Conservation (phyloP, 2,329 filamentous ascomycete species). For the Fusarium mexicanum region DNA sequence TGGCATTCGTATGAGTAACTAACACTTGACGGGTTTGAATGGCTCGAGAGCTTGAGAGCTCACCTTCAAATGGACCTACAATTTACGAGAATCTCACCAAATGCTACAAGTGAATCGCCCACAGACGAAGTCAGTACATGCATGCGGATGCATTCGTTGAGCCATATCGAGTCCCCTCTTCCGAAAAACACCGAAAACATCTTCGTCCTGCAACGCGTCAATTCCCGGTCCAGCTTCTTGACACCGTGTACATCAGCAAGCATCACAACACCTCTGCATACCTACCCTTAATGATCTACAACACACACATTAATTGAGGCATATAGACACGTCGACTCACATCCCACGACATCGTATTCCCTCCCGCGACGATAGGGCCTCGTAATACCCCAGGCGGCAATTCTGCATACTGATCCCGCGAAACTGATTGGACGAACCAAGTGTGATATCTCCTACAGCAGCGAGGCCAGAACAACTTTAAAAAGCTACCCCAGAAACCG, state of each 20-base stretch:
- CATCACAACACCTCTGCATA: background rate
- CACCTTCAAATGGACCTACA: background rate
- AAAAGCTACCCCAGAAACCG: constrained; percentile 16
- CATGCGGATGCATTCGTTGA: background rate
- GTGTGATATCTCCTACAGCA: constrained; percentile 16
- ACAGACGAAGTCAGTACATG: background rate
- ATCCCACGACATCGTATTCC: constrained; percentile 1
- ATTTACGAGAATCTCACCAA: background rate
- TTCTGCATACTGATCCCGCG: constrained; percentile 2
- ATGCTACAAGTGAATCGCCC: background rate
- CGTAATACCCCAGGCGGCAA: background rate
- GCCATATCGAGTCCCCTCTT: background rate
- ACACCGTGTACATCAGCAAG: background rate
- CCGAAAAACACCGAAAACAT: no score
- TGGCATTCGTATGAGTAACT: accelerated
- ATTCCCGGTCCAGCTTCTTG: background rate
- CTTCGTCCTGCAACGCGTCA: background rate
- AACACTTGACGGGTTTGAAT: background rate
- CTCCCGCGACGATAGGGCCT: constrained; percentile 11
- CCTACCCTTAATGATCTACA: background rate
- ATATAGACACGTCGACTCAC: constrained; percentile 12
- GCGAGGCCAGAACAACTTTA: constrained; percentile 9
- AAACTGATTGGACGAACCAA: constrained; percentile 21
- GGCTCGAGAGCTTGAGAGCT: no score
- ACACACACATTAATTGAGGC: constrained; percentile 9